Evolutionary conservation across 2,329 filamentous ascomycete genomes (phyloP), one percentile per base, ranked within the genome.

Genomic region (Alternaria incomplexa): DNA sequence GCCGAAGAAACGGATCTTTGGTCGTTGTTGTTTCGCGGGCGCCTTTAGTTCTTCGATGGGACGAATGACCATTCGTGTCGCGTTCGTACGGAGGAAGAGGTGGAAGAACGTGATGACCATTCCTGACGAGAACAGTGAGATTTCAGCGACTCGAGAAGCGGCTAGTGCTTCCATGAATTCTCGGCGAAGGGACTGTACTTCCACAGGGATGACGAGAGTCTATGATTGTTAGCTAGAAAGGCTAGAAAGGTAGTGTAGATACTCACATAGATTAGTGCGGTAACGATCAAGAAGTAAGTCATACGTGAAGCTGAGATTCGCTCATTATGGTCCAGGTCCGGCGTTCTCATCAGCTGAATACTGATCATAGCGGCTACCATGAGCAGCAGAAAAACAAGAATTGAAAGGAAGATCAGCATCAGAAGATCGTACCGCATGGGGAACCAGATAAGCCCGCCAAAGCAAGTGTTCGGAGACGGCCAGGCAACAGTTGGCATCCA

Each of bases 381-480:
- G 13, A 88, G 72, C 56, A 91, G 79, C 23, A 85, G 73, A 36
- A 82, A 75, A n/a, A 84, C 80, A 46, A 90, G 82, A 20, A 82
- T 73, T 22, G 85, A 77, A 11, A 91, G 74, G 1, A 90, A 73
- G 10, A 82, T 82, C 58, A 91, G 85, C 61, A 85, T 86, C 6
- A 85, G 84, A 13, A 84, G 74, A n/a, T 87, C 84, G 79, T 88
- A 92, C 67, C 82, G 83, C 58, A 86, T 83, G 45, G 91, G 81
- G 64, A 90, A 90, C 87, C 88, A 91, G 67, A 91, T 87, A 8
- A 92, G 82, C 6, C 88, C 89, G 23, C 88, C 88, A 69, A 91
- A 89, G 79, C 90, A 92, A 56, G 85, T 83, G 66, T 89, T 85
- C 6, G 84, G 83, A 46, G 89, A 85, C 5, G 81, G 83, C 64